These are phyloP conservation scores for Sporisorium exsertum DNA, from an alignment of 1,284 basidiomycete species.

Conservation along the genomic window DNA sequence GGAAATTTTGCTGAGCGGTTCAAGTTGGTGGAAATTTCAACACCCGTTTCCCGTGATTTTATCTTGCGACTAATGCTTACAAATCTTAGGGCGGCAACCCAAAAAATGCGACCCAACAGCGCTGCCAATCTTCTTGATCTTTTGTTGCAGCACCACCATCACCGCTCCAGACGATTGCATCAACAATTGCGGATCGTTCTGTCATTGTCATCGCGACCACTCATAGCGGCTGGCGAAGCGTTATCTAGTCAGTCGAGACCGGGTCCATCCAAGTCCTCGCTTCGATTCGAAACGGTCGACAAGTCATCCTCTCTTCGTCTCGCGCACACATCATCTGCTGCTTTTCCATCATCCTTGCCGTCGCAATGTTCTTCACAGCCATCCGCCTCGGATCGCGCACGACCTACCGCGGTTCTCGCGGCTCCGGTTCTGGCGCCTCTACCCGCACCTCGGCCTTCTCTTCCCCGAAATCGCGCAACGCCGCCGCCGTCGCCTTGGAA, in stretches of 20 bases:
- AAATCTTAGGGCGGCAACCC: conserved; percentile 5
- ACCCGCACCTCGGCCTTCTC: conserved; percentile 62
- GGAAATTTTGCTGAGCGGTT: not conserved
- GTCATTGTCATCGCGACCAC: no score
- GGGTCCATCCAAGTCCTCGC: no score
- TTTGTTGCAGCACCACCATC: not conserved
- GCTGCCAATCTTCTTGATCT: not conserved
- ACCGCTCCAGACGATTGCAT: no score
- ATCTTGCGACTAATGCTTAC: conserved; percentile 20
- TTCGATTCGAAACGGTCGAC: not conserved
- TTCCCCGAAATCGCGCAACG: conserved; percentile 61
- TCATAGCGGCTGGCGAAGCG: no score
- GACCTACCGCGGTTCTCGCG: conserved; percentile 63
- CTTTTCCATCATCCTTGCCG: not conserved
- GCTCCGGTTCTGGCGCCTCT: conserved; percentile 62
- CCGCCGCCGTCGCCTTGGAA: conserved; percentile 32
- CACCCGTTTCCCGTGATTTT: conserved; percentile 15
- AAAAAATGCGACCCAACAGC: not conserved
- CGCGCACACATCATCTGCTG: not conserved
- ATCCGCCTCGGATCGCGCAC: conserved; percentile 64
- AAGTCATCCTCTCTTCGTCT: not conserved
- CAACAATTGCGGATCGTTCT: no score
- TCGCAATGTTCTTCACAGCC: conserved; percentile 62
- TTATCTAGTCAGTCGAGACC: no score
- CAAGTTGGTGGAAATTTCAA: conserved; percentile 4